Conservation (phyloP, 1,284 basidiomycete genomes). For the Puccinia coronata region DNA sequence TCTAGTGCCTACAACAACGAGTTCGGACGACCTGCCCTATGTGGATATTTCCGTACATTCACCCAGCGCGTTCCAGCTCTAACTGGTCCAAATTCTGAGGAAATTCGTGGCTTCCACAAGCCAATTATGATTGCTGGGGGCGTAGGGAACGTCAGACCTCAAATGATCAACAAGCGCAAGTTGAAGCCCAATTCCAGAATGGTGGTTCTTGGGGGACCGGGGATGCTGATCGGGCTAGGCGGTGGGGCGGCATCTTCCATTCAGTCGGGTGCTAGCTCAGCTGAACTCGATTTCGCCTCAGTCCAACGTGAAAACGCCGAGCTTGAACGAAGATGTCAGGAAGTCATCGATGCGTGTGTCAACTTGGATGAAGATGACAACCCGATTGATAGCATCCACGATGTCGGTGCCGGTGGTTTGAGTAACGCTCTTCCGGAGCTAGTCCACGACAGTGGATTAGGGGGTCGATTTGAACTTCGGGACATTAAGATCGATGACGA, state of each 20-base stretch:
- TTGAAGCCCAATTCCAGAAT: conserved; percentile 80
- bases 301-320: conserved; percentile 98
- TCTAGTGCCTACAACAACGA: conserved; percentile 98
- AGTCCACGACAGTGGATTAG: conserved; percentile 88
- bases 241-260: conserved; percentile 95
- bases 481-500: conserved; percentile 88
- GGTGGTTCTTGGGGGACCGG: conserved; percentile 93
- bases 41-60: conserved; percentile 60
- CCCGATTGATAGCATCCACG: conserved; percentile 94
- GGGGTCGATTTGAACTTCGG: conserved; percentile 90
- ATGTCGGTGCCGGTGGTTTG: conserved; percentile 94
- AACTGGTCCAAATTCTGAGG: conserved; percentile 83
- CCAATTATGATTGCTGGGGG: conserved; percentile 99
- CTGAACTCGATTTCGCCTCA: conserved; percentile 92
- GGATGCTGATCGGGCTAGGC: conserved; percentile 93
- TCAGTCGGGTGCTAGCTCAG: conserved; percentile 80
- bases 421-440: conserved; percentile 96
- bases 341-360: conserved; percentile 91
- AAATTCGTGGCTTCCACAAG: conserved; percentile 96
- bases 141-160: conserved; percentile 83
- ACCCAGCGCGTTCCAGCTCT: conserved; percentile 62
- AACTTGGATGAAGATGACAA: conserved; percentile 66
- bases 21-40: conserved; percentile 81
- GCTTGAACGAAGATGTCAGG: conserved; percentile 95
- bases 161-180: conserved; percentile 73